Evolutionary conservation across 139 green algal species (phyloP).

Genomic region (Chlamydomonas applanata): DNA sequence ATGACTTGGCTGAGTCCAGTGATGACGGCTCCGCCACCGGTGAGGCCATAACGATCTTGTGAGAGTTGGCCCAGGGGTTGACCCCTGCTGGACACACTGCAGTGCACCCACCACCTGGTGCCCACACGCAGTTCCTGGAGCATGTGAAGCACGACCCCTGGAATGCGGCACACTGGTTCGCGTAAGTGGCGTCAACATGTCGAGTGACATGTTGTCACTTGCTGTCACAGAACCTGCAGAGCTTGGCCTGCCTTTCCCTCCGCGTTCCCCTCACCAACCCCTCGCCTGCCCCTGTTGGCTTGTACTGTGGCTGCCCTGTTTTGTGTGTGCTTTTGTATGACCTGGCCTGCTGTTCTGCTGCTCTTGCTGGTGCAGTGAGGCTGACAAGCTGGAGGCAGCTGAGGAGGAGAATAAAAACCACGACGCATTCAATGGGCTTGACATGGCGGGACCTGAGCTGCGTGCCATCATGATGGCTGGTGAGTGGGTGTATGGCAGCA

Average conservation of each 20-base stretch:
- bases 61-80: no score
- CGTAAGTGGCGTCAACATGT: conserved; percentile 10
- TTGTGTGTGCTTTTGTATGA: not conserved
- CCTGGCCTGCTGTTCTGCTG: no score
- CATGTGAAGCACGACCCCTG: conserved; percentile 39
- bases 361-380: conserved; percentile 20
- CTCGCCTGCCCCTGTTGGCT: no score
- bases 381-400: conserved; percentile 34
- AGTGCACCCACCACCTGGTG: not conserved
- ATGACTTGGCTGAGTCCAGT: no score
- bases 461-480: conserved; percentile 10
- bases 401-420: conserved; percentile 13
- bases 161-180: conserved; percentile 30
- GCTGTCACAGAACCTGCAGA: not conserved
- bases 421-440: not conserved
- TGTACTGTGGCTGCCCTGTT: not conserved
- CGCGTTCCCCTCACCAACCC: no score
- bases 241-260: no score
- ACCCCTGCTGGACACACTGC: no score
- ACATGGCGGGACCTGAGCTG: not conserved
- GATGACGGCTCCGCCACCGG: no score
- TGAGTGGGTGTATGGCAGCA: conserved; percentile 11
- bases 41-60: no score
- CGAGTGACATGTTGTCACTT: no score
- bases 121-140: conserved; percentile 50